These are phyloP conservation scores for Podospora appendiculata DNA, from an alignment of 495 filamentous ascomycete species.

Conservation along the genomic window DNA sequence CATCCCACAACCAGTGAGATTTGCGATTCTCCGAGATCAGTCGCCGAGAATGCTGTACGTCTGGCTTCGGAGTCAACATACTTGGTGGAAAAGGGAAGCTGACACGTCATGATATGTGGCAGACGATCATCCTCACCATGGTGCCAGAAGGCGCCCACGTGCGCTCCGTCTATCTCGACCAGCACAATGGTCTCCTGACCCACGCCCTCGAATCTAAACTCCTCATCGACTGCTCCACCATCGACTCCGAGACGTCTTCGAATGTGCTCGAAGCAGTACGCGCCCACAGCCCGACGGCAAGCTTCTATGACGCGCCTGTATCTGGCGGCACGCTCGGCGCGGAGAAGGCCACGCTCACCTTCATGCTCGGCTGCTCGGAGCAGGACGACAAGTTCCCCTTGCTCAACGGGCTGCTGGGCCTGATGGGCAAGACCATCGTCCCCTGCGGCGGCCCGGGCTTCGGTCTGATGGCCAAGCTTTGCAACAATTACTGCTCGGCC, in stretches of 20 bases:
- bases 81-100: not conserved
- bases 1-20: not conserved
- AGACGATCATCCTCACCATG: not conserved
- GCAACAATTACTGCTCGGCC: slow-evolving; percentile 1
- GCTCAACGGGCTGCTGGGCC: not conserved
- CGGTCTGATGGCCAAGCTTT: not conserved
- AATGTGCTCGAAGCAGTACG: not conserved
- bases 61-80: not conserved
- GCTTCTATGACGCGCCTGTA: not conserved
- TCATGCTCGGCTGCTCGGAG: not conserved
- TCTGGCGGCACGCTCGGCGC: not conserved
- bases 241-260: not conserved
- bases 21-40: not conserved
- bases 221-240: not conserved
- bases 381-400: not conserved
- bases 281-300: not conserved
- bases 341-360: not conserved
- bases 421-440: not conserved
- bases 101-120: not conserved
- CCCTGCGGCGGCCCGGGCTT: not conserved
- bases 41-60: not conserved
- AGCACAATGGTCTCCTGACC: not conserved
- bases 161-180: not conserved
- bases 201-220: not conserved
- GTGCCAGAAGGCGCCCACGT: not conserved